A percentile compares a stretch with the other conserved stretches of the same genome.
phyloP scores from a whole-genome alignment of 108 stramenopile species.

The Nitzschia putrida region DNA sequence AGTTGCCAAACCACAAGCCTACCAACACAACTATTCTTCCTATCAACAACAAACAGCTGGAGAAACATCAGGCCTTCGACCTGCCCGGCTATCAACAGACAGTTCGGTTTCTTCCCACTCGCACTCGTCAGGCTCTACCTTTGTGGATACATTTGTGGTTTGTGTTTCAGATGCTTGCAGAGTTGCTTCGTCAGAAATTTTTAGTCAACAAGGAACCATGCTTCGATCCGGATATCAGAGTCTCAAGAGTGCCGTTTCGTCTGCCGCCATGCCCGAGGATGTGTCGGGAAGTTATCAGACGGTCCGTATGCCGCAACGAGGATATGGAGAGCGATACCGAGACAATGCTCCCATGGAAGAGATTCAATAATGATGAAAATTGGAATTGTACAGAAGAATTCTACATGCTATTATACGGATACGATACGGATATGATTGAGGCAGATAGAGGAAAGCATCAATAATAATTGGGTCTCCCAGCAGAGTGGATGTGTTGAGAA shows the following conservation, averaged over 20 bases:
- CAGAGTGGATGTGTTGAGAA: no score
- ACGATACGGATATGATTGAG: no score
- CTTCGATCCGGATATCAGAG: conserved; percentile 25
- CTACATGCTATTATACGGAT: neutral
- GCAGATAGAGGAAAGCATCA: no score
- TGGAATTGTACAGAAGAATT: neutral
- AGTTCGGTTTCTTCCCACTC: neutral
- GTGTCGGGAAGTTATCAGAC: conserved; percentile 13
- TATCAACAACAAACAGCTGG: conserved; percentile 28
- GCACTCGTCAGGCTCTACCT: conserved; percentile 1
- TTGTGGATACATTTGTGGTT: conserved; percentile 21
- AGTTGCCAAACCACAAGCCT: neutral
- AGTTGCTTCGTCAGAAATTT: conserved; percentile 21
- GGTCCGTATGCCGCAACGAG: conserved; percentile 8
- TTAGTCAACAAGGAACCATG: conserved; percentile 4
- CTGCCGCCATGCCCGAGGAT: neutral
- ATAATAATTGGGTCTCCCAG: no score
- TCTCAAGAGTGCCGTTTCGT: conserved; percentile 9
- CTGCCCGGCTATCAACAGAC: neutral
- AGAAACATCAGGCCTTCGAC: neutral
- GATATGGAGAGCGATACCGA: conserved; percentile 11
- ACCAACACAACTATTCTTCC: conserved; percentile 1
- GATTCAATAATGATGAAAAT: no score
- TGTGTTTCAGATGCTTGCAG: conserved; percentile 36
- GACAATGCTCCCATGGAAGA: conserved; percentile 18